Conservation (phyloP, 2,329 filamentous ascomycete species). For the Fusarium anthophilum region DNA sequence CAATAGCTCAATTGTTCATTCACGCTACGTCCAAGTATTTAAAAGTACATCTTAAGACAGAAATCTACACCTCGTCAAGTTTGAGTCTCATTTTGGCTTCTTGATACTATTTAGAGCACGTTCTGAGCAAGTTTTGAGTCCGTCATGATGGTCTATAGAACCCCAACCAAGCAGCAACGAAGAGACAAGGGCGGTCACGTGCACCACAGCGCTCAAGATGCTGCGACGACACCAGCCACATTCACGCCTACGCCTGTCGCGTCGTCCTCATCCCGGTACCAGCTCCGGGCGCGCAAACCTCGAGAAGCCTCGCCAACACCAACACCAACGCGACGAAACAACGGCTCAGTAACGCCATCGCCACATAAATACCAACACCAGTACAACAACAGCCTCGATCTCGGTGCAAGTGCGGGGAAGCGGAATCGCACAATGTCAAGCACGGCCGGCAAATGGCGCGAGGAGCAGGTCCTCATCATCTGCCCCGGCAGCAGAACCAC, state of each 20-base stretch:
- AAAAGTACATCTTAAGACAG: accelerated
- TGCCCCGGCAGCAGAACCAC: constrained; percentile 89
- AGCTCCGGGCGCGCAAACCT: constrained; percentile 40
- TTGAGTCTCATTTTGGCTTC: neutral
- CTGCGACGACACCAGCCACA: constrained; percentile 25
- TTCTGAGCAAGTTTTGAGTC: neutral
- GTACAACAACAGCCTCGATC: neutral
- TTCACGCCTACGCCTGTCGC: constrained; percentile 28
- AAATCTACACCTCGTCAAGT: no score
- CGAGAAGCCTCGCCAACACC: constrained; percentile 31
- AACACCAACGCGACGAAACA: constrained; percentile 34
- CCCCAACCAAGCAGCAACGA: constrained; percentile 4
- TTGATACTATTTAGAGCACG: neutral
- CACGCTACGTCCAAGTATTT: neutral
- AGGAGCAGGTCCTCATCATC: constrained; percentile 75
- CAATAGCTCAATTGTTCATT: neutral
- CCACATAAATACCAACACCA: neutral
- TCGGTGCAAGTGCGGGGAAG: constrained; percentile 2
- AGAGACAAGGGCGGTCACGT: constrained; percentile 17
- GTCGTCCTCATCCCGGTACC: constrained; percentile 35
- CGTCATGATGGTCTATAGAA: constrained; percentile 1
- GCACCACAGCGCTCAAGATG: constrained; percentile 13
- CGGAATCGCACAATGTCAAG: constrained; percentile 58
- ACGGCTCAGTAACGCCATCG: constrained; percentile 21
- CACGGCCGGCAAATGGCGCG: constrained; percentile 68